Evolutionary conservation across 2,329 filamentous ascomycete species (phyloP), one percentile per base, ranked within the genome.

Genomic region (Ascochyta clinopodiicola): DNA sequence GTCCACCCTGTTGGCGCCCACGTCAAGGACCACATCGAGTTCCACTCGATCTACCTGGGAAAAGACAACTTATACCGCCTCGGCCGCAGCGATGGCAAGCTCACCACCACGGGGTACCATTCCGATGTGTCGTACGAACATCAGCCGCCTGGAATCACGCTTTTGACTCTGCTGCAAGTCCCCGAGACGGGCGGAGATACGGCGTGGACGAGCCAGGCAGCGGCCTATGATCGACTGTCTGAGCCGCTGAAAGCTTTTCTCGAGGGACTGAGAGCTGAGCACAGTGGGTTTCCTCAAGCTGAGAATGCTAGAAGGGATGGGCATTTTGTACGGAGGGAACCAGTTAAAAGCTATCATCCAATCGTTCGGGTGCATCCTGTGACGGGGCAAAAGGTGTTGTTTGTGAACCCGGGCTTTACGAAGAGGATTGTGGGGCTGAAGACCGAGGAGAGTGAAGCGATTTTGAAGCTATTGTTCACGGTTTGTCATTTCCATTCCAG

Each of bases 391-490:
- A 96, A 94, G 79, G 87, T 88, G 0, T 77, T 95, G 10, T 95
- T 85, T 61, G 84, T 95, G 27, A 95, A 94, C 71, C 87, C 87
- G 3, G 89, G 92, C 68, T 95, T 94, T 77, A 94, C 90, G 4
- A 86, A 90, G 46, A 81, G 86, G 17, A 93, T 95, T 48, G 84
- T 92, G 2, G 90, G 90, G 6, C 82, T 89, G 66, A 95, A 95
- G 77, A 89, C 90, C 70, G 57, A 95, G 70, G 91, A 96, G 72
- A 90, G 87, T 1, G 91, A 94, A 60, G 81, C 81, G 22, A 79
- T 92, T 10, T 79, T 92, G 56, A 89, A 90, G 68, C 89, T 91
- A 77, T 75, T 92, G n/a, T 91, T 87, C 71, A 84, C 58, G 50
- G 64, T 66, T 44, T 10, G 52, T 43, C 1, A 3, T 15, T 21